These are phyloP conservation scores for Ulota crispa DNA, from an alignment of 225 moss, liverwort and hornwort species.

Conservation along the genomic window DNA sequence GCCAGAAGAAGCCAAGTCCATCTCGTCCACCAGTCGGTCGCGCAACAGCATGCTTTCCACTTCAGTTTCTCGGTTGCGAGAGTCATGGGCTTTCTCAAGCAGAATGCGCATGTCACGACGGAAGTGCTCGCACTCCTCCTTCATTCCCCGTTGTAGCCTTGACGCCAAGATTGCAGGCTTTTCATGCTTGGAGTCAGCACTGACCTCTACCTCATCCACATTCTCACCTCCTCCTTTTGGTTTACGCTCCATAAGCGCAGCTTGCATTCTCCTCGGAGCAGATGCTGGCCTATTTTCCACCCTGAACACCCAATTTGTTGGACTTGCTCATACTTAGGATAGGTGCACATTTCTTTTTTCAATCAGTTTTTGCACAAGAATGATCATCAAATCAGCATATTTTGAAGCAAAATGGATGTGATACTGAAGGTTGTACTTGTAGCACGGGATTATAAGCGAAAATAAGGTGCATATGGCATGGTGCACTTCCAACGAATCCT, in stretches of 20 bases:
- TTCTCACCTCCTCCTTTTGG: slow-evolving; percentile 15
- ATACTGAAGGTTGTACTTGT: too few relatives aligned
- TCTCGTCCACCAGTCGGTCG: slow-evolving; percentile 34
- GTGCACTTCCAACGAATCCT: background rate
- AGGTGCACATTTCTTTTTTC: background rate
- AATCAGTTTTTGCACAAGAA: background rate
- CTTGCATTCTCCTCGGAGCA: slow-evolving; percentile 52
- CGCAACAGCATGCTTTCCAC: slow-evolving; percentile 44
- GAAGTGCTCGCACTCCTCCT: slow-evolving; percentile 79
- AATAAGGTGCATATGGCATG: background rate
- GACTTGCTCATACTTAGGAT: background rate
- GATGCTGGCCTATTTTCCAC: slow-evolving; percentile 43
- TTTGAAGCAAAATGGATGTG: background rate
- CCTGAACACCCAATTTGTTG: background rate
- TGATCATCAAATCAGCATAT: background rate
- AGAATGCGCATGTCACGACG: slow-evolving; percentile 73
- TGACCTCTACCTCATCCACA: slow-evolving; percentile 19
- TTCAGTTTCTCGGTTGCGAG: slow-evolving; percentile 61
- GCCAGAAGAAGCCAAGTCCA: slow-evolving; percentile 37
- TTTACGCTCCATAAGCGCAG: slow-evolving; percentile 27
- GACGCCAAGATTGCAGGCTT: slow-evolving; percentile 24
- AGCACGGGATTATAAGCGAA: background rate
- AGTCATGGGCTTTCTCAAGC: slow-evolving; percentile 58
- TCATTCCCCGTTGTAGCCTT: slow-evolving; percentile 45
- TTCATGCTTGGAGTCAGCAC: slow-evolving; percentile 32